Evolutionary conservation across 148 eudicot genomes (phyloP).

Genomic region (Heliamphora exappendiculata): DNA sequence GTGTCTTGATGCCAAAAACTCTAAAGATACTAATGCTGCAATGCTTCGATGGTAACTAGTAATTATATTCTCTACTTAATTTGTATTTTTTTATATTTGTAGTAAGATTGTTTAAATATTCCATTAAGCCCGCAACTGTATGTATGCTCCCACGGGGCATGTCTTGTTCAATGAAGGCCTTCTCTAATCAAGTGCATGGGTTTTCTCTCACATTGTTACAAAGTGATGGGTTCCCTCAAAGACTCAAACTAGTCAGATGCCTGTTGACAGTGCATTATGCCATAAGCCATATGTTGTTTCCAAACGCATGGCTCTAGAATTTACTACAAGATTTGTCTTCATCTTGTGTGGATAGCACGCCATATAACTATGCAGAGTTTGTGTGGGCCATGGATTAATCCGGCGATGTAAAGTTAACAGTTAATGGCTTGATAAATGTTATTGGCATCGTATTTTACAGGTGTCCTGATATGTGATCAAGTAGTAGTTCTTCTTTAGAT

Average conservation of each 20-base stretch:
- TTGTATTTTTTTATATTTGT: background rate
- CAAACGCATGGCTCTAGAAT: background rate
- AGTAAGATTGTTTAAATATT: background rate
- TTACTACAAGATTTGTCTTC: background rate
- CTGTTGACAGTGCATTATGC: background rate
- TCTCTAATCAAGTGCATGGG: background rate
- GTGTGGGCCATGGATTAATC: background rate
- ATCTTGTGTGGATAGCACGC: background rate
- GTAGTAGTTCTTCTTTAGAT: background rate
- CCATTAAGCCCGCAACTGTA: background rate
- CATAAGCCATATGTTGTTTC: background rate
- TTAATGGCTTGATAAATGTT: background rate
- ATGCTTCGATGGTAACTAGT: slow-evolving; percentile 87
- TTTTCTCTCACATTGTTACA: background rate
- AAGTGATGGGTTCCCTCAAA: background rate
- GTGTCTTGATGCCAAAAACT: slow-evolving; percentile 84
- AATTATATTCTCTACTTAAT: background rate
- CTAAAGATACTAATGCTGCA: slow-evolving; percentile 97
- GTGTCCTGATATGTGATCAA: background rate
- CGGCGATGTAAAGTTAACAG: background rate
- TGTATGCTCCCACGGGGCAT: background rate
- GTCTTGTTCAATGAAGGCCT: background rate
- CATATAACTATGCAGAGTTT: background rate
- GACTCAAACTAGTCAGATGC: background rate
- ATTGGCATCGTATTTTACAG: background rate